A percentile compares a stretch with the other conserved stretches of the same genome.
These are phyloP conservation scores for Dryadomyces sulphureus DNA, from an alignment of 2,329 filamentous ascomycete genomes.

Conservation along the genomic window DNA sequence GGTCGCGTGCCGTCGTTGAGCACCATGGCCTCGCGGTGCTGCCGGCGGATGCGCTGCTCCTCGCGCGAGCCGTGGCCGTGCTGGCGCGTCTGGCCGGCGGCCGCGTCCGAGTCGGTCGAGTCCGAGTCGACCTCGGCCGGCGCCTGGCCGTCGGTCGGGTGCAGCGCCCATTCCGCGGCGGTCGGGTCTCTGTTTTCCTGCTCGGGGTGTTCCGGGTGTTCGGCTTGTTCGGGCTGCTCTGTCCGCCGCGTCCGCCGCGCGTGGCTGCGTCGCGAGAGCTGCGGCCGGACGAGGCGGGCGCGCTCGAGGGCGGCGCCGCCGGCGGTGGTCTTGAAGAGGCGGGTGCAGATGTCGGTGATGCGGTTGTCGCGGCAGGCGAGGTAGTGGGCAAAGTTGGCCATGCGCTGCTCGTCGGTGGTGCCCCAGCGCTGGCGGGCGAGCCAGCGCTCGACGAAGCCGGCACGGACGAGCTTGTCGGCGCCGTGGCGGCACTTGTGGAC, in stretches of 20 bases:
- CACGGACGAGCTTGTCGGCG: constrained; percentile 40
- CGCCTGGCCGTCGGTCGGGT: neutral
- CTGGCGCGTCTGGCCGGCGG: constrained; percentile 17
- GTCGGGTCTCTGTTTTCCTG: neutral
- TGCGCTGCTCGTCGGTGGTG: constrained; percentile 32
- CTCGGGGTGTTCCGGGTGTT: neutral
- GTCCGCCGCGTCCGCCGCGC: neutral
- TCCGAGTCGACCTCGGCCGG: neutral
- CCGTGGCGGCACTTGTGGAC: constrained; percentile 38
- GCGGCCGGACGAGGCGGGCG: constrained; percentile 28
- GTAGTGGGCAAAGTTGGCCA: constrained; percentile 38
- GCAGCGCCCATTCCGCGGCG: neutral
- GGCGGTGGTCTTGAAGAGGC: constrained; percentile 29
- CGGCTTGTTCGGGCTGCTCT: neutral
- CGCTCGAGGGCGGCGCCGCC: constrained; percentile 37
- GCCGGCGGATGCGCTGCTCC: constrained; percentile 58
- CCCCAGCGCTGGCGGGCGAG: constrained; percentile 61
- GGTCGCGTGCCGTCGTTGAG: constrained; percentile 73
- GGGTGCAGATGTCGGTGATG: constrained; percentile 36
- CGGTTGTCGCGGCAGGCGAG: constrained; percentile 33
- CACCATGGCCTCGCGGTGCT: constrained; percentile 79
- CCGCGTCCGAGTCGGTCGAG: neutral
- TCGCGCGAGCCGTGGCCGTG: constrained; percentile 39
- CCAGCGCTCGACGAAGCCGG: constrained; percentile 58
- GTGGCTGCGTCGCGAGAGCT: too few species aligned